phyloP scores from a whole-genome alignment of 176 grass and related monocot genomes.

The Zizania latifolia region DNA sequence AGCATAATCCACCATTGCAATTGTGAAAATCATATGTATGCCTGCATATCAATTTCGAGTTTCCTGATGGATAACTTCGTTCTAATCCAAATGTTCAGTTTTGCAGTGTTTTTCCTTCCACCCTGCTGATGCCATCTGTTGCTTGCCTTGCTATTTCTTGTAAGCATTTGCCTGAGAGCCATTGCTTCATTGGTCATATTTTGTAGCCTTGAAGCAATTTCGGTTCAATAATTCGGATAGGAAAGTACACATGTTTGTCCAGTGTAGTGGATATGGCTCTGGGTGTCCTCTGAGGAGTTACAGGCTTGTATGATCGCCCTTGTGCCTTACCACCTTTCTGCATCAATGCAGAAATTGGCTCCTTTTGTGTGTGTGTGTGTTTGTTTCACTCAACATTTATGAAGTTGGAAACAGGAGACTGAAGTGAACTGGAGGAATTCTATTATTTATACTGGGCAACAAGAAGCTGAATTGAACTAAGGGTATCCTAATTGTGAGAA shows the following conservation, averaged over 20 bases:
- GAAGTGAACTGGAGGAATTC: not conserved
- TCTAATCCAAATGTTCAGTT: conserved; percentile 9
- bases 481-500: too few relatives aligned
- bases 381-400: not conserved
- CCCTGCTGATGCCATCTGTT: not conserved
- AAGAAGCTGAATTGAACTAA: not conserved
- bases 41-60: not conserved
- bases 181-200: conserved; percentile 17
- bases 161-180: conserved; percentile 10
- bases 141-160: conserved; percentile 35
- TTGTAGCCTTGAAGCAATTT: conserved; percentile 22
- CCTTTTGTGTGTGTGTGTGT: too few relatives aligned
- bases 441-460: not conserved
- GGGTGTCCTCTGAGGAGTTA: not conserved
- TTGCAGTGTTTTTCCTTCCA: conserved; percentile 14
- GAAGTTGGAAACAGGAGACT: not conserved
- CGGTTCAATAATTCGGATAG: not conserved
- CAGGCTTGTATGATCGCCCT: not conserved
- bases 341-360: not conserved
- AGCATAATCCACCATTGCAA: not conserved
- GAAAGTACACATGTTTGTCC: not conserved
- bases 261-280: not conserved
- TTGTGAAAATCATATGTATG: not conserved
- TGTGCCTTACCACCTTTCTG: not conserved
- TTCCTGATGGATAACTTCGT: not conserved